Evolutionary conservation across 352 stramenopile species (phyloP), one percentile per base, ranked within the genome.

Genomic region (Phytophthora cryptogea): DNA sequence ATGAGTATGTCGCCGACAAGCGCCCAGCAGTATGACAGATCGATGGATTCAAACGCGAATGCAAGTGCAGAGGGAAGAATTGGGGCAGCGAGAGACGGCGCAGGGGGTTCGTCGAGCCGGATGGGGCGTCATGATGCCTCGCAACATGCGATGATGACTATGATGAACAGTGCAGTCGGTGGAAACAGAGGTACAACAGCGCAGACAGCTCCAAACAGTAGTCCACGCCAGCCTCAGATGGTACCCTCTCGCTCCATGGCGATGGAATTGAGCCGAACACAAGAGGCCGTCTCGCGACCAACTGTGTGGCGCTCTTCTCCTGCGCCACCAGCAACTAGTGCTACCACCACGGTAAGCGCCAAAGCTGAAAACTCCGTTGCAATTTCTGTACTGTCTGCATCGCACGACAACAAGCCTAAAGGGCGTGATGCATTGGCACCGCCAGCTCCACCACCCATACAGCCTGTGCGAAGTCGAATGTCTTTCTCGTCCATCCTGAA

Each of bases 401-500:
- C 28, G 8, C 40, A 55, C 45, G 33, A 48, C 17, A 56, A 54
- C 31, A 30, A 13, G 14, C 43, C 36, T 11, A 61, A 64, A 55
- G 59, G 46, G 1, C 60, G 65, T 39, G 47, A 56, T 40, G 53
- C 51, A 17, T 48, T 74, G 30, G 64, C 49, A 17, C 52, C 44
- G 3, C 63, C 67, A 50, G 53, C 46, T 13, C 51, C 48, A 26
- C 63, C 54, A 35, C 43, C 55, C 20, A 44, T 68, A 16, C 59
- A 71, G 27, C 51, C 68, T 50, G 61, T 77, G 48, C 63, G 68
- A 13, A 95, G 85, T 58, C 72, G 84, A n/a, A 95, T 95, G 86
- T 95, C 86, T 36, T 95, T 95, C 40, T 94, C 84, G 27, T 95
- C 86, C 4, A 95, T 95, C 51, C 46, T 95, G 49, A 95, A 95